Percentiles rank a stretch among this genome's conserved stretches.
Conservation (phyloP, 176 grass and related monocot species). For the Oryza glumipatula region DNA sequence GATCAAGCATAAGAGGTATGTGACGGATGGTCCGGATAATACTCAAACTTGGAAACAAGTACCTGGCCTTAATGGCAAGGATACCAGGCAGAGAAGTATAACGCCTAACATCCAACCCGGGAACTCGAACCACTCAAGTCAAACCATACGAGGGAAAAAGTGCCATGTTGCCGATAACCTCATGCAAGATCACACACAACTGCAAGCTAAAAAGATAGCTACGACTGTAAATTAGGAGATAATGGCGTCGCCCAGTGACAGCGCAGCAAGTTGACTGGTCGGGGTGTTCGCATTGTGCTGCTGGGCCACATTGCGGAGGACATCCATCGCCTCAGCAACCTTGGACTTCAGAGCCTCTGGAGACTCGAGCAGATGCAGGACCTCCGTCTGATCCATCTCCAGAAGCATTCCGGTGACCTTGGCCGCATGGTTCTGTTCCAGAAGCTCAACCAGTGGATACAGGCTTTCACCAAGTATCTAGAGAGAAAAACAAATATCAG, state of each 20-base stretch:
- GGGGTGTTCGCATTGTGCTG: conserved; percentile 65
- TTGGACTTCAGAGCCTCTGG: conserved; percentile 84
- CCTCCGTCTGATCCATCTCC: conserved; percentile 97
- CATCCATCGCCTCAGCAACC: conserved; percentile 94
- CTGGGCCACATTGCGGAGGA: conserved; percentile 73
- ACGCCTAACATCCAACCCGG: conserved; percentile 32
- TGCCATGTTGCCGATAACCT: conserved; percentile 37
- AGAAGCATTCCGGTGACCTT: conserved; percentile 93
- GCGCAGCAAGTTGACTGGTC: conserved; percentile 63
- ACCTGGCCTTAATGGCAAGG: conserved; percentile 22
- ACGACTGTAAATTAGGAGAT: conserved; percentile 47
- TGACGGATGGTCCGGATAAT: not conserved
- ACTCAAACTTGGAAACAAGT: conserved; percentile 32
- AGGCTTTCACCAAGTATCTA: conserved; percentile 92
- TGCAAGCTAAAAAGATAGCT: conserved; percentile 3
- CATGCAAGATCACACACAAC: conserved; percentile 33
- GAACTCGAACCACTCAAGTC: conserved; percentile 34
- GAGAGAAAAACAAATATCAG: conserved; percentile 24
- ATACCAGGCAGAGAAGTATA: conserved; percentile 9
- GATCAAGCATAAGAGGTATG: conserved; percentile 1
- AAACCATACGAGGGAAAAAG: conserved; percentile 34
- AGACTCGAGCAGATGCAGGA: conserved; percentile 87
- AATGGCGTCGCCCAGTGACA: conserved; percentile 60
- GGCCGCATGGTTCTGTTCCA: conserved; percentile 78
- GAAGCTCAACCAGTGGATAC: conserved; percentile 82